Conservation (phyloP, 208 protist genomes). For the Naegleria lovaniensis region DNA sequence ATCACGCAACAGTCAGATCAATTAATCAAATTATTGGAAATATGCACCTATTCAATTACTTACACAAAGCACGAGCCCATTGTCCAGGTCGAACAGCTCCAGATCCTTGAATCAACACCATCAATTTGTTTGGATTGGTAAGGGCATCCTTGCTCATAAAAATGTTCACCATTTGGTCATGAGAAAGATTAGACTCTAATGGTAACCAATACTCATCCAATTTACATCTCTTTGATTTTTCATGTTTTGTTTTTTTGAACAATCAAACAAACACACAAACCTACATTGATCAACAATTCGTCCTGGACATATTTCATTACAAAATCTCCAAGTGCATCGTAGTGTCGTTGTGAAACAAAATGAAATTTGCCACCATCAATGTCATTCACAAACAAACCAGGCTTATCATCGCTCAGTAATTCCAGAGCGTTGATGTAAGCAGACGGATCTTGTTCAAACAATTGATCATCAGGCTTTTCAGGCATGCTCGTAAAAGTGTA, state of each 20-base stretch:
- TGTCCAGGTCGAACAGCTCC: neutral
- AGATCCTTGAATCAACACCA: neutral
- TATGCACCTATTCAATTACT: too few species aligned
- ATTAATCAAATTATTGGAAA: too few species aligned
- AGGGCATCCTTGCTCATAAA: neutral
- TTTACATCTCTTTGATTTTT: neutral
- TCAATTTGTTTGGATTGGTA: neutral
- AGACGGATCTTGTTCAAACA: neutral
- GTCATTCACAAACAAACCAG: neutral
- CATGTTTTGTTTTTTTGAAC: too few species aligned
- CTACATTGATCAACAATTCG: neutral
- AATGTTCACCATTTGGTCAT: neutral
- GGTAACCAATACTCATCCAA: slow-evolving; percentile 2
- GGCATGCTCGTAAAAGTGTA: neutral
- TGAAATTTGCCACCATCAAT: neutral
- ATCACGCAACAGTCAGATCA: too few species aligned
- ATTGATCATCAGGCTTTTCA: neutral
- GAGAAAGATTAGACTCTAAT: neutral
- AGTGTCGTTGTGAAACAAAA: neutral
- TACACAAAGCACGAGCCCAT: neutral
- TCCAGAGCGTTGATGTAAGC: neutral
- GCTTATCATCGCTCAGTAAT: neutral
- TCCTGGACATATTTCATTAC: neutral
- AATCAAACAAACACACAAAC: neutral
- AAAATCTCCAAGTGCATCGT: slow-evolving; percentile 20